Base-by-base conservation (phyloP, 2,329 filamentous ascomycete genomes). In the Microdochium bolleyi region DNA sequence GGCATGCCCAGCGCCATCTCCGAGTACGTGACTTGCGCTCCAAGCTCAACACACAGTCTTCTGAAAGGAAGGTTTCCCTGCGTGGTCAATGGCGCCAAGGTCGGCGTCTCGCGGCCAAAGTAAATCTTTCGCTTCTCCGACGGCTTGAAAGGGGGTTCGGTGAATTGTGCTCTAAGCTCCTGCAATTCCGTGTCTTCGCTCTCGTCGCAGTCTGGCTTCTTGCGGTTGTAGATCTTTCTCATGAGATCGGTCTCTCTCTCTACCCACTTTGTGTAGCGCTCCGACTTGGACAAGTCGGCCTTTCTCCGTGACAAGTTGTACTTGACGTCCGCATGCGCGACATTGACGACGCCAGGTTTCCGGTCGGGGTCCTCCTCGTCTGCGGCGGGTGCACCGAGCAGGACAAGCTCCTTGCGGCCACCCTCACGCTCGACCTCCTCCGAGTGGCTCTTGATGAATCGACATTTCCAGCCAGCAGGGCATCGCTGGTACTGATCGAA, bases 1-100 rank as follows among this genome's bases (percentile, higher is more conserved):
- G 92, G 92, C 69, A 95, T 74, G 25, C 89, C 85, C 80, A 99
- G 88, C 3, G 92, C 94, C 94, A 99, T 99, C 70, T 99, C 94
- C 0, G 92, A 97, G 74, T 96, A 99, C 0, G 94, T 99, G 49
- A 95, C 78, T 65, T 96, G 88, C 25, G 91, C 92, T 34, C 94
- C 94, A 24, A 97, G 79, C 52, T 92, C 87, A 13, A 90, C 85
- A 64, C 92, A 96, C 27, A 99, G 81, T 50, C 94, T 83, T 53
- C 94, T 86, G 74, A 96, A 99, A 1, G 94, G 94, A 49, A 97
- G 77, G 63, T 99, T 99, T 48, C 94, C 94, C 71, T 97, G 94
- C 0, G 94, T 99, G 1, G 94, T 99, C 49, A 99, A 78, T 34
- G 94, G 94, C 3, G 94, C 94, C n/a, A 99, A 76, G 11, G 92